Evolutionary conservation across 345 rosid species (phyloP), one percentile per base, ranked within the genome.

Genomic region (Populus euphratica): DNA sequence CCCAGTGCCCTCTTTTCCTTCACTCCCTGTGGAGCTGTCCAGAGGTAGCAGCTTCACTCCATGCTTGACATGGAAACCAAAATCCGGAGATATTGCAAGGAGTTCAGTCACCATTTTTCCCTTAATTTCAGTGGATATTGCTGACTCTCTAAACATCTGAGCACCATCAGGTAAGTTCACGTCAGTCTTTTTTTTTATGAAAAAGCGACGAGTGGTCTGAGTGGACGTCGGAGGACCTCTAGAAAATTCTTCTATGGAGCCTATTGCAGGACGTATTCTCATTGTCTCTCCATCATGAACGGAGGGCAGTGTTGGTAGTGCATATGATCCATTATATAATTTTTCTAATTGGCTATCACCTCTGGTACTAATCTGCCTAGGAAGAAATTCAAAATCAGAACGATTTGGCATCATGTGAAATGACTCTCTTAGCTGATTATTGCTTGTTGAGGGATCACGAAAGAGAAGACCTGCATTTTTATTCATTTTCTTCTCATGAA

Each of bases 41-140:
- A 90, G 75, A 74, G 89, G 82, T 66, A 83, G 89, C 73, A 93
- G 84, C 80, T 82, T 86, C 68, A 76, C 81, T 75, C 89, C 91
- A 67, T 87, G 91, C 76, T 82, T 84, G 71, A 73, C 79, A 36
- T 47, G 73, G 72, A 82, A 85, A 81, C 76, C 83, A 69, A 50
- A 71, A 76, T 69, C 82, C 36, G 90, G 89, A 81, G 92, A 81
- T 65, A 83, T 77, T 74, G 85, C 77, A 75, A 89, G 83, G 80
- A 89, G 77, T 33, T 80, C 88, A 76, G 79, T 77, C 76, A 85
- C 81, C 33, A 81, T 31, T 69, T 86, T 87, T 41, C 87, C 88
- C 78, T 89, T 86, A 21, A 84, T 79, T 49, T 86, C 86, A 79
- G 87, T 41, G 13, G 86, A 74, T 74, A 82, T 80, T 6, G 81